Base-by-base conservation (phyloP, 257 asterid genomes). In the Fraxinus quadrangulata region DNA sequence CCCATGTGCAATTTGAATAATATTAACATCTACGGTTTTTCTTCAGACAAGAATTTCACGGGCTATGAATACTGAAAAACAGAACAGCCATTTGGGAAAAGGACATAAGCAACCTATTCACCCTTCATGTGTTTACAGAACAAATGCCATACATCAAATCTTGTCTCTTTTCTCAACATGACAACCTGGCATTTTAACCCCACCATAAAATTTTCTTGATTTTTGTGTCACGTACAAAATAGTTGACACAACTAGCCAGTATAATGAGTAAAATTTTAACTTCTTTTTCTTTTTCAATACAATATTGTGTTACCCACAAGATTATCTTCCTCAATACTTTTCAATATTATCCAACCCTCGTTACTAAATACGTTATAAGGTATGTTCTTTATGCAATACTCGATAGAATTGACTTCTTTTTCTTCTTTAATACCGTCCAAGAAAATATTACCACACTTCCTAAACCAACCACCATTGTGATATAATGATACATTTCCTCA, bases 111-210 rank as follows among this genome's bases (percentile, higher is more conserved):
- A 49, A 77, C 88, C 89, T 73, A 76, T 87, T 83, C 93, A 82
- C 75, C 75, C 85, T 78, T 79, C 95, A 19, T 28, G 90, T 89
- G 89, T 81, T 80, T 45, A 80, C 85, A 63, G 51, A 59, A 65
- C 77, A 73, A 67, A 72, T 75, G 40, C 80, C 85, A 83, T 88
- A 79, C 45, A 81, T 71, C 92, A 83, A 78, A 81, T 85, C 86
- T 89, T 91, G 96, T 90, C 93, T 74, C 82, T 82, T 85, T 72
- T 70, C 81, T 79, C 84, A 72, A 74, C 90, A 85, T 85, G 89
- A 37, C 59, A 78, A 77, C 79, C 94, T 89, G 92, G 86, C 77
- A 47, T 77, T 83, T 84, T 75, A 39, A 71, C 74, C 85, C 81
- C 36, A 51, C 96, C 89, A 84, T 54, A 31, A 40, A 17, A 59